phyloP scores from a whole-genome alignment of 1,284 basidiomycete genomes.

The Acaromyces ingoldii region DNA sequence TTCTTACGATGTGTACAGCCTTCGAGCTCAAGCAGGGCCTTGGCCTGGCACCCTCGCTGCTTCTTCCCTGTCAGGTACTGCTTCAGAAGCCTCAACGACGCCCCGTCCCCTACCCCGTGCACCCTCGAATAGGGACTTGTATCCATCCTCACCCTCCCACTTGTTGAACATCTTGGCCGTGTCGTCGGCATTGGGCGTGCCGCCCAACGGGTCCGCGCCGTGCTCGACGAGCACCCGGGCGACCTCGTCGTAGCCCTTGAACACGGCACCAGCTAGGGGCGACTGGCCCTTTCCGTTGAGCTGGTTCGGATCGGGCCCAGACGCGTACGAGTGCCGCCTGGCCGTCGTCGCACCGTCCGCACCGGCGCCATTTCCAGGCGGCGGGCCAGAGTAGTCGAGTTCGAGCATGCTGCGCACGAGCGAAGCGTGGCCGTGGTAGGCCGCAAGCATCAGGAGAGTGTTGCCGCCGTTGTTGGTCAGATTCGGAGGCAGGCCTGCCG shows the following conservation, averaged over 20 bases:
- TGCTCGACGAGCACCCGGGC: constrained; percentile 61
- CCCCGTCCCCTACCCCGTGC: constrained; percentile 27
- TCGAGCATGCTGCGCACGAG: constrained; percentile 60
- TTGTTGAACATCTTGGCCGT: constrained; percentile 55
- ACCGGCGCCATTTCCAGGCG: no score
- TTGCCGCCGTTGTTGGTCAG: constrained; percentile 61
- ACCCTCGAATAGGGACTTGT: constrained; percentile 20
- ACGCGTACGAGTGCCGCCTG: not conserved
- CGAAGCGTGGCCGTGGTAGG: constrained; percentile 68
- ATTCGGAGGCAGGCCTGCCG: constrained; percentile 70
- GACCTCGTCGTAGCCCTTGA: constrained; percentile 66
- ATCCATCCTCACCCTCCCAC: constrained; percentile 28
- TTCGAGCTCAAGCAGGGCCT: not conserved
- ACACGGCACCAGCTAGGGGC: constrained; percentile 75
- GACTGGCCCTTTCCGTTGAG: constrained; percentile 72
- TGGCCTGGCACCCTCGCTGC: constrained; percentile 20
- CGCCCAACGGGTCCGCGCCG: constrained; percentile 66
- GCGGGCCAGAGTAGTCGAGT: not conserved
- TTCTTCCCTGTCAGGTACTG: constrained; percentile 34
- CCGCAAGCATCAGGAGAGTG: constrained; percentile 69
- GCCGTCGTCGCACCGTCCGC: not conserved
- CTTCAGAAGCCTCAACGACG: constrained; percentile 16
- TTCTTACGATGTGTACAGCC: no score
- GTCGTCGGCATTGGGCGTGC: constrained; percentile 67
- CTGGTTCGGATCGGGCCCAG: constrained; percentile 50